These are phyloP conservation scores for Phytophthora citrophthora DNA, from an alignment of 352 stramenopile species.

Conservation along the genomic window DNA sequence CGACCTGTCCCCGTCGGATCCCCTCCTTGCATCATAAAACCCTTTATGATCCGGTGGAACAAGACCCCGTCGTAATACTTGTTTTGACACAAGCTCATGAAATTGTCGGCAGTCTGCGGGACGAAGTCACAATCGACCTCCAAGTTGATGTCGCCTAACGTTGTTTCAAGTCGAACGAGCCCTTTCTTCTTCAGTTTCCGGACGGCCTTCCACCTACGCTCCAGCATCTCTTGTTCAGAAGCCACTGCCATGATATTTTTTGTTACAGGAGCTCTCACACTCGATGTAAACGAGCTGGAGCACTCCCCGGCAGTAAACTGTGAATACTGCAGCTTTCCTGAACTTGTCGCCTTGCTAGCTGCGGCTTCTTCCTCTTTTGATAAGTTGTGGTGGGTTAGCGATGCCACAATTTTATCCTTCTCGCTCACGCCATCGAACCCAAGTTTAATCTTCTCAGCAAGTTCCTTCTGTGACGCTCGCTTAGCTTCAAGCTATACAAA, in stretches of 20 bases:
- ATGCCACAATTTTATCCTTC: conserved; percentile 80
- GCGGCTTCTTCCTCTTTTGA: conserved; percentile 26
- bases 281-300: conserved; percentile 96
- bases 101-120: conserved; percentile 96
- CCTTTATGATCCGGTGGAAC: conserved; percentile 97
- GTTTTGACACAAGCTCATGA: conserved; percentile 93
- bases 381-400: conserved; percentile 59
- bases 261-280: conserved; percentile 80
- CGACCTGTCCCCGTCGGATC: conserved; percentile 95
- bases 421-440: conserved; percentile 66
- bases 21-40: conserved; percentile 97
- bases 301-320: conserved; percentile 90
- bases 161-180: conserved; percentile 96
- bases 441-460: conserved; percentile 69
- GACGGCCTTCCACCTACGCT: conserved; percentile 88
- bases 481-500: conserved; percentile 65
- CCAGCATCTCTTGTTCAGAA: conserved; percentile 64
- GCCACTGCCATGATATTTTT: conserved; percentile 56
- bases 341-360: conserved; percentile 15
- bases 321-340: conserved; percentile 65
- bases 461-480: conserved; percentile 62
- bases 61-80: conserved; percentile 94
- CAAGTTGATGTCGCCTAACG: conserved; percentile 94
- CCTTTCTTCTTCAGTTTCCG: conserved; percentile 96
- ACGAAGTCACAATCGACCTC: conserved; percentile 97